phyloP scores from a whole-genome alignment of 306 rosid genomes.

The Senna tora region DNA sequence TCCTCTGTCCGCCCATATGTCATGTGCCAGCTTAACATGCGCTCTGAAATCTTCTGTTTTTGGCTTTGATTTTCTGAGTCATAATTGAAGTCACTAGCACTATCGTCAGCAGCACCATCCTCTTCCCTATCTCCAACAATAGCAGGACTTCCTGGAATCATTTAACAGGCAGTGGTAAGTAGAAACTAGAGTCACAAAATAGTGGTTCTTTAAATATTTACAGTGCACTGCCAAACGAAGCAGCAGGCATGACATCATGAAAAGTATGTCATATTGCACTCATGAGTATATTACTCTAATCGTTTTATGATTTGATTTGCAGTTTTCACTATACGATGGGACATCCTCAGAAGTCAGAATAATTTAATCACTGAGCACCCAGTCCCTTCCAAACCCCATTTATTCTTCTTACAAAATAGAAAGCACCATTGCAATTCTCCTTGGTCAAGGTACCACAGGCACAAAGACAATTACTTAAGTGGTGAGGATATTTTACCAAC shows the following conservation, averaged over 20 bases:
- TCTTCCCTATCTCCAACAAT: slow-evolving; percentile 80
- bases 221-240: not conserved
- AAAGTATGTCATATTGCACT: not conserved
- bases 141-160: slow-evolving; percentile 81
- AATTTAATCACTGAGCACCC: not conserved
- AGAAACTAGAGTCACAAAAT: not conserved
- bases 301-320: not conserved
- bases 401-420: not conserved
- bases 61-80: slow-evolving; percentile 74
- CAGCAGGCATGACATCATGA: slow-evolving; percentile 20
- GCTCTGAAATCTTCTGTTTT: slow-evolving; percentile 88
- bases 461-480: not conserved
- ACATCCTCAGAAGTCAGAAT: not conserved
- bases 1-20: slow-evolving; percentile 72
- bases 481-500: slow-evolving; percentile 14
- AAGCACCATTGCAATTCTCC: not conserved
- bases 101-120: slow-evolving; percentile 62
- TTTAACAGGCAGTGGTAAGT: not conserved
- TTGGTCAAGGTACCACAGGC: slow-evolving; percentile 12
- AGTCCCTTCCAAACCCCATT: not conserved
- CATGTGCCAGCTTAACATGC: slow-evolving; percentile 90
- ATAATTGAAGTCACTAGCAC: slow-evolving; percentile 65
- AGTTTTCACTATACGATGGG: not conserved
- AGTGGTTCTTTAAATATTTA: slow-evolving; percentile 1
- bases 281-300: slow-evolving; percentile 3